Conservation (phyloP, 768 basidiomycete species). For the Rhodotorula paludigena region DNA sequence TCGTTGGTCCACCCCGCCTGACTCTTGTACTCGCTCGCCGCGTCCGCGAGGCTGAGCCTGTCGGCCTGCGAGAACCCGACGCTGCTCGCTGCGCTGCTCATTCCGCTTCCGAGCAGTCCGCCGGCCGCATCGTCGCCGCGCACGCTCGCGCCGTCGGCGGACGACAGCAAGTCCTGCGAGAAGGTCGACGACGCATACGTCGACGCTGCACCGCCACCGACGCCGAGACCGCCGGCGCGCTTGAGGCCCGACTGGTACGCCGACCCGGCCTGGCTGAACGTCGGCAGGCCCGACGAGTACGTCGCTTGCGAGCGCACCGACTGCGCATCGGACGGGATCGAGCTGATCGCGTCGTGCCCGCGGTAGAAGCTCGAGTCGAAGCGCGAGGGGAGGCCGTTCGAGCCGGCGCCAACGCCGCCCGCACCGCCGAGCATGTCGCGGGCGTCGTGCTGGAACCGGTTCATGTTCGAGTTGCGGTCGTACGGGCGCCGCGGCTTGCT, state of each 20-base stretch:
- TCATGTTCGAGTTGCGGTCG: conserved; percentile 85
- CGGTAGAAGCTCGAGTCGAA: conserved; percentile 95
- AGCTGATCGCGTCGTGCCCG: conserved; percentile 85
- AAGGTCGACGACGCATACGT: conserved; percentile 58
- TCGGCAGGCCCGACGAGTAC: conserved; percentile 83
- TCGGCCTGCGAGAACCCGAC: conserved; percentile 89
- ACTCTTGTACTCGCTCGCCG: conserved; percentile 37
- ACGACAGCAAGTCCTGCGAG: conserved; percentile 38
- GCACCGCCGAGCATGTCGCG: conserved; percentile 59
- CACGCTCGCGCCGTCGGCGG: conserved; percentile 10
- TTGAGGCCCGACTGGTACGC: conserved; percentile 54
- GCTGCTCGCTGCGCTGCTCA: conserved; percentile 45
- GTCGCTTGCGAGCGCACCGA: conserved; percentile 95
- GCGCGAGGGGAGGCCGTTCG: conserved; percentile 81
- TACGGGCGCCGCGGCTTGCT: conserved; percentile 90
- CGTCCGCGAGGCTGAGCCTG: conserved; percentile 58
- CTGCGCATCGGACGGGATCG: conserved; percentile 92
- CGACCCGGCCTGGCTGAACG: conserved; percentile 64
- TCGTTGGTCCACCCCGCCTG: conserved; percentile 27
- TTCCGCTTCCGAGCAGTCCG: neutral
- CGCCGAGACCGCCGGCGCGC: conserved; percentile 50
- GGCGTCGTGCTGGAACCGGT: conserved; percentile 85
- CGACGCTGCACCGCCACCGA: conserved; percentile 13
- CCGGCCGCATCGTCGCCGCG: conserved; percentile 55
- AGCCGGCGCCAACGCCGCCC: neutral